Percentiles rank a stretch among this genome's conserved stretches.
Conservation (phyloP, 2,329 filamentous ascomycete species). For the Colletotrichum sp. region DNA sequence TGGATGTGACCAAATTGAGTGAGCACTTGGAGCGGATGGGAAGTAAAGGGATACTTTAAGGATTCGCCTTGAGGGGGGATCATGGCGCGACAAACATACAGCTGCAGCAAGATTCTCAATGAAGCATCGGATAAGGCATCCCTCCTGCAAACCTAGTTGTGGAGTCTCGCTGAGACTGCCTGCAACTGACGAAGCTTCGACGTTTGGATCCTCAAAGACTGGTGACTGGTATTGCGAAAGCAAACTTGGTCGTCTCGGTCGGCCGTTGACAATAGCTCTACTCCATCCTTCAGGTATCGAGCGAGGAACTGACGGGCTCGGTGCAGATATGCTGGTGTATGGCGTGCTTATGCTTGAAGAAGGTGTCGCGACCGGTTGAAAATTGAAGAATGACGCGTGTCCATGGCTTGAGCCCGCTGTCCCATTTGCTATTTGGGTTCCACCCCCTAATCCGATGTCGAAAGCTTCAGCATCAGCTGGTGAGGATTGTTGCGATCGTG, state of each 20-base stretch:
- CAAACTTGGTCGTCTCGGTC: background rate
- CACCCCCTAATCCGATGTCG: background rate
- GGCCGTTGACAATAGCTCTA: background rate
- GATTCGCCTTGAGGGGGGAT: background rate
- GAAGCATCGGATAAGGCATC: background rate
- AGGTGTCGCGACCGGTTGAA: background rate
- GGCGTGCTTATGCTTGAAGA: background rate
- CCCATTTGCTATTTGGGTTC: background rate
- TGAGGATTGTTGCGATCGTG: background rate
- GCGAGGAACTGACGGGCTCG: background rate
- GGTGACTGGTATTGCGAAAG: background rate
- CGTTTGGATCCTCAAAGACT: background rate
- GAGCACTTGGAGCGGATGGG: background rate
- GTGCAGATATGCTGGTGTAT: background rate
- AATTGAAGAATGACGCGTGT: background rate
- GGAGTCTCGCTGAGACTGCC: background rate
- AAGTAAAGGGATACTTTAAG: background rate
- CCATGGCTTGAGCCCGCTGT: background rate
- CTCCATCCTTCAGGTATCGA: conserved; percentile 1
- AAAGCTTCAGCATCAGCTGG: background rate
- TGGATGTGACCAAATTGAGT: background rate
- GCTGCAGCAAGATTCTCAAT: background rate
- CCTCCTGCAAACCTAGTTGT: background rate
- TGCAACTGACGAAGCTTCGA: background rate
- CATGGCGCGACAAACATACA: background rate